A percentile compares a stretch with the other conserved stretches of the same genome.
Evolutionary conservation across 305 asterid species (phyloP).

Genomic region (Rubia peregrina): DNA sequence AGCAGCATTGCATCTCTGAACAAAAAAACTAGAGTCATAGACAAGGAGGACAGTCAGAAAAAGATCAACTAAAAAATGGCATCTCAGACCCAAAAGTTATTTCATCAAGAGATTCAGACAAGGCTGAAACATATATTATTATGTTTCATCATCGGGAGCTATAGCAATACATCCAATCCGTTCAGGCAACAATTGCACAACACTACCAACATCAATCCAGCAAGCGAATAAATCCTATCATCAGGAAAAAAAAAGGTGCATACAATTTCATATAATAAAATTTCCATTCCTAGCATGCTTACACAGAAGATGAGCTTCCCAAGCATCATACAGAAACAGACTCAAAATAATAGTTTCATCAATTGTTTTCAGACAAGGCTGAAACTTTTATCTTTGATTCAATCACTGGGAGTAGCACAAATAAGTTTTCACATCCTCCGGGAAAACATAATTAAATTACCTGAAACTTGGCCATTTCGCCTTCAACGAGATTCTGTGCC

Average conservation of each 20-base stretch:
- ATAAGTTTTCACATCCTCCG: neutral
- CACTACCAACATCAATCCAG: neutral
- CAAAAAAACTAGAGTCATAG: neutral
- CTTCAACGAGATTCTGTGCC: constrained; percentile 81
- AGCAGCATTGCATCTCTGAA: neutral
- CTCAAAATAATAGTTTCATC: neutral
- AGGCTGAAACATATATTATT: constrained; percentile 12
- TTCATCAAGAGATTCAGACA: constrained; percentile 10
- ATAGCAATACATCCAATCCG: neutral
- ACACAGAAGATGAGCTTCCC: neutral
- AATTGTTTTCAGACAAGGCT: constrained; percentile 12
- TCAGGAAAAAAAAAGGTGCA: neutral
- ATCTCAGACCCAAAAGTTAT: constrained; percentile 4
- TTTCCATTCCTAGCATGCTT: neutral
- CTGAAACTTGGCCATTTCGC: constrained; percentile 80
- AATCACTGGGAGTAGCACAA: constrained; percentile 7
- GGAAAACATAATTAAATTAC: constrained; percentile 21
- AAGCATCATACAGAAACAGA: neutral
- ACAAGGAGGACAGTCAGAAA: neutral
- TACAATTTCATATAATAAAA: neutral
- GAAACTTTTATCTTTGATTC: constrained; percentile 14
- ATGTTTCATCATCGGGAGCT: constrained; percentile 9
- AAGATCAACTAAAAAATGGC: neutral
- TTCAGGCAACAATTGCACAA: neutral
- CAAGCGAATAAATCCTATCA: neutral